Conservation (phyloP, 352 stramenopile species). For the Aphanomyces invadans region DNA sequence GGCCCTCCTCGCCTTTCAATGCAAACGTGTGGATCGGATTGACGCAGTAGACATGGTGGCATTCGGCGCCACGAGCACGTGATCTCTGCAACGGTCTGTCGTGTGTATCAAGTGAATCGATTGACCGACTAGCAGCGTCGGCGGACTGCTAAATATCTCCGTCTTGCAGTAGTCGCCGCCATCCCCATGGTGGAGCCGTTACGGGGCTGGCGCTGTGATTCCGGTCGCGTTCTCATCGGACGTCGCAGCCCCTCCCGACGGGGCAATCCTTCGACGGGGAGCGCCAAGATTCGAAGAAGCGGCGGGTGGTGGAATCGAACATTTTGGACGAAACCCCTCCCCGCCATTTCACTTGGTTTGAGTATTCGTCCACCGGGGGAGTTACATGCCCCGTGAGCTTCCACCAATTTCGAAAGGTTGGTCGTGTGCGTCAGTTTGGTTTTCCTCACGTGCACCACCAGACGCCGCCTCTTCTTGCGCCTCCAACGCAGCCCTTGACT, state of each 20-base stretch:
- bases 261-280: neutral
- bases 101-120: neutral
- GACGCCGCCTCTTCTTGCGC: neutral
- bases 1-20: no score
- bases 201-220: no score
- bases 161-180: no score
- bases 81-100: neutral
- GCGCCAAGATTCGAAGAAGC: conserved; percentile 9
- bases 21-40: no score
- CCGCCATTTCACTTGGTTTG: neutral
- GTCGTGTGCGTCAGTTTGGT: neutral
- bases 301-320: neutral
- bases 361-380: neutral
- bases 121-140: no score
- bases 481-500: neutral
- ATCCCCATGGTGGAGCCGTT: no score
- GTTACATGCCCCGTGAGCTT: conserved; percentile 1
- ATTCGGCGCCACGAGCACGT: no score
- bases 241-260: neutral
- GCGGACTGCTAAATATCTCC: no score
- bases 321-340: neutral
- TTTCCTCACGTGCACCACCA: neutral
- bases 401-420: conserved; percentile 5
- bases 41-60: no score
- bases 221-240: neutral